Base-by-base conservation (phyloP, 1,139 yeast species). In the Saccharomycopsis crataegensis region DNA sequence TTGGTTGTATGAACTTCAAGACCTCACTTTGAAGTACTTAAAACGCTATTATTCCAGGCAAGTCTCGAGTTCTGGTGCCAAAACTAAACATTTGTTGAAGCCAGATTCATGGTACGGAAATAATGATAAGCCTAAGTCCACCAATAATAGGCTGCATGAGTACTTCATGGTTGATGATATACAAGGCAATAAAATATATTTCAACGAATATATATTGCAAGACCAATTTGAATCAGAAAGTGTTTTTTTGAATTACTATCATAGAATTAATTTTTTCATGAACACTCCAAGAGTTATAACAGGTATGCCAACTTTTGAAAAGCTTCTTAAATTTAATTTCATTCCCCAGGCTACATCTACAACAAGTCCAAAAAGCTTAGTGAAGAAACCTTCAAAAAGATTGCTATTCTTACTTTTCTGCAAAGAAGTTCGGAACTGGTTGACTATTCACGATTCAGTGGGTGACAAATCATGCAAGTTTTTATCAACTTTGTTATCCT, bases 1-100 rank as follows among this genome's bases (percentile, higher is more conserved):
- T 37, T 56, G 58, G 58, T 42, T 56, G 12, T 56, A 51, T 38
- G 58, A 56, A 37, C 46, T 56, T 28, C 58, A 56, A 43, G 58
- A 56, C 40, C 40, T 56, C 17, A 49, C 57, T 16, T 46, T 54
- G 6, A 56, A 56, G 41, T 56, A 54, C 38, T 51, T 56, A 47
- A 53, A 54, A 46, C 46, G 43, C 17, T 54, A 53, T 40, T 56
- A 51, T 16, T 32, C 31, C 31, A 17, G 44, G n/a, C 58, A 56
- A 32, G 40, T 5, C n/a, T 36, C 40, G 5, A 36, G n/a, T 11
- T 36, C 40, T 11, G 11, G n/a, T 36, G 11, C 40, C 11, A 36
- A 11, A 11, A 43, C 17, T 4, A 22, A 43, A 22, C 17, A 17
- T 22, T 8, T 8, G 9, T 9, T 22, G 12, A 17, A 38, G 16